These are phyloP conservation scores for Truncatella angustata DNA, from an alignment of 2,329 filamentous ascomycete species.

Conservation along the genomic window DNA sequence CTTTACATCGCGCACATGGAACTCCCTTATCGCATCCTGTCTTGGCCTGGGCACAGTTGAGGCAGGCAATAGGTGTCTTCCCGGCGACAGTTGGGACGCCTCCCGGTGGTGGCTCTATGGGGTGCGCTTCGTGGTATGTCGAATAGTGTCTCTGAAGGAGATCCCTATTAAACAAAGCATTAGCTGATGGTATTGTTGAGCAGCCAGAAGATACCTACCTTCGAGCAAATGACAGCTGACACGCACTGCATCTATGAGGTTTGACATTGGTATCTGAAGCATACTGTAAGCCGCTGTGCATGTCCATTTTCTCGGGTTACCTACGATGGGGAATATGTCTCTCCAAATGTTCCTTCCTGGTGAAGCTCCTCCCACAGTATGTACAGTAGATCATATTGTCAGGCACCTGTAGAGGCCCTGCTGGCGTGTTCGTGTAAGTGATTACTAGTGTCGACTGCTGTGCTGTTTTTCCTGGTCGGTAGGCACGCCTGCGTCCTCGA, in stretches of 20 bases:
- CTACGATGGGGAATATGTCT: constrained; percentile 52
- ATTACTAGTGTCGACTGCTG: too few species aligned
- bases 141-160: constrained; percentile 49
- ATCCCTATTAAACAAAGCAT: constrained; percentile 31
- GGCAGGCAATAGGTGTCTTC: constrained; percentile 45
- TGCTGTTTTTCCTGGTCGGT: too few species aligned
- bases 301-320: constrained; percentile 18
- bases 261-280: constrained; percentile 55
- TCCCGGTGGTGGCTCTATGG: constrained; percentile 42
- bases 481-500: too few species aligned
- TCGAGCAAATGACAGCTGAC: constrained; percentile 48
- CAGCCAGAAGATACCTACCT: constrained; percentile 15
- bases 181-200: neutral
- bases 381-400: constrained; percentile 43
- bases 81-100: constrained; percentile 39
- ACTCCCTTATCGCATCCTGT: constrained; percentile 50
- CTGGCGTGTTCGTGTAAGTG: neutral
- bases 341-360: constrained; percentile 56
- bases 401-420: neutral
- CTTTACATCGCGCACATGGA: constrained; percentile 46
- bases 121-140: constrained; percentile 50
- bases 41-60: constrained; percentile 49
- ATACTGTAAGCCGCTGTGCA: neutral
- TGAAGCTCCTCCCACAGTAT: constrained; percentile 55
- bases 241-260: constrained; percentile 47